Conservation (phyloP, 2,329 filamentous ascomycete genomes). For the Fusarium udum region DNA sequence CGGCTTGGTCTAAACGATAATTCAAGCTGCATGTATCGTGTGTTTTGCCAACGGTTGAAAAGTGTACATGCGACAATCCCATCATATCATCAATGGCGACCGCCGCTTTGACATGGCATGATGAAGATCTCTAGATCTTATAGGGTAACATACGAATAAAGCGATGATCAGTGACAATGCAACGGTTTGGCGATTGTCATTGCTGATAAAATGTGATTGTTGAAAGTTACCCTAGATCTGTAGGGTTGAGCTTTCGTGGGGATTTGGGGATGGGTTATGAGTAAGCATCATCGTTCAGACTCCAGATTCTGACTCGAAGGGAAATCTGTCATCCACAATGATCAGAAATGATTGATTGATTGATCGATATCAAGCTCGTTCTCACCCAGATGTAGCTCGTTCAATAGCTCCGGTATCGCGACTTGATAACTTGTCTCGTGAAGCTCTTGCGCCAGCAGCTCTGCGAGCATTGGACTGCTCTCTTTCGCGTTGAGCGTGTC, state of each 20-base stretch:
- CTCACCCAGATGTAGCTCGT: background rate
- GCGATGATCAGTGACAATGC: background rate
- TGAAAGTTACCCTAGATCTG: slow-evolving; percentile 10
- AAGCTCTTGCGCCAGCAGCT: background rate
- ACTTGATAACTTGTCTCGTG: background rate
- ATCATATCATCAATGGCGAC: background rate
- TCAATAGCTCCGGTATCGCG: background rate
- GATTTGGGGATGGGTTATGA: background rate
- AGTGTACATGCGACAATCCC: background rate
- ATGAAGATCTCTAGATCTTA: background rate
- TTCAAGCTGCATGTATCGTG: background rate
- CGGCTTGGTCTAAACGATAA: background rate
- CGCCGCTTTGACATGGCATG: background rate
- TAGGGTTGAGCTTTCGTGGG: background rate
- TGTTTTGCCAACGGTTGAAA: background rate
- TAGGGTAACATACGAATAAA: background rate
- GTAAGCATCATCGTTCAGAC: background rate
- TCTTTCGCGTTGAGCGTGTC: background rate
- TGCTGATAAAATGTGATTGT: background rate
- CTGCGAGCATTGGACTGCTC: background rate
- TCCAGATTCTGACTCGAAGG: background rate
- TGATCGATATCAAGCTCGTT: background rate
- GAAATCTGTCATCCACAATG: background rate
- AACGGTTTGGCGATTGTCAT: background rate
- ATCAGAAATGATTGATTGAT: background rate